Evolutionary conservation across 352 stramenopile genomes (phyloP), one percentile per base, ranked within the genome.

Genomic region (Globisporangium solare): DNA sequence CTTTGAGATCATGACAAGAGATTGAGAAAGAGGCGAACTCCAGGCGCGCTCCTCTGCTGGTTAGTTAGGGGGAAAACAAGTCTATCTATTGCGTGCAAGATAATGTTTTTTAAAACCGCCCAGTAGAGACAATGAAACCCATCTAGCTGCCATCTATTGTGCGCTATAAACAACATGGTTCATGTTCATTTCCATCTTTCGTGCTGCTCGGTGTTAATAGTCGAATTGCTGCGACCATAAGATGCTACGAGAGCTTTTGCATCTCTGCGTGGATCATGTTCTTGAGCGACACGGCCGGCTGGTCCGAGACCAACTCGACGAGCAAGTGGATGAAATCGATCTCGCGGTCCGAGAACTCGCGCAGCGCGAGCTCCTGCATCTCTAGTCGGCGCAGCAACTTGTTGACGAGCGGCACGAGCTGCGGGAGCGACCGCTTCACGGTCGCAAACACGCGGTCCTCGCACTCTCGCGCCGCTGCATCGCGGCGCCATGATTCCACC

Each of bases 321-420:
- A 94, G 65, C 43, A 94, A 56, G 43, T 89, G 80, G 66, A 92
- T 92, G 17, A 90, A 88, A 60, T 94, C 84, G 6, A 88, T 71
- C 59, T 94, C 79, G 2, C 80, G 76, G 51, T 86, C 80, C 12
- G 76, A 83, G 56, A 80, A 86, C 53, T 94, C 82, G 6, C 77
- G 67, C 31, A 94, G 55, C 35, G 80, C 78, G 24, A 91, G 52
- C 57, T 92, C 83, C 60, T 94, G 82, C 51, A 85, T 64, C 58
- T 89, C 77, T 2, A 92, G 68, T 21, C 78, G 77, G 4, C 76
- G 77, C 21, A 90, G 56, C 15, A 91, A 32, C 54, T 90, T 88
- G 73, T 81, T 89, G 52, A 78, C 74, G 1, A 85, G 57, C 35
- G 79, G 83, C 20, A 92, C 68, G 11, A 81, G 67, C 62, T 88